Conservation (phyloP, 2,329 filamentous ascomycete species). For the Periconia sp. region DNA sequence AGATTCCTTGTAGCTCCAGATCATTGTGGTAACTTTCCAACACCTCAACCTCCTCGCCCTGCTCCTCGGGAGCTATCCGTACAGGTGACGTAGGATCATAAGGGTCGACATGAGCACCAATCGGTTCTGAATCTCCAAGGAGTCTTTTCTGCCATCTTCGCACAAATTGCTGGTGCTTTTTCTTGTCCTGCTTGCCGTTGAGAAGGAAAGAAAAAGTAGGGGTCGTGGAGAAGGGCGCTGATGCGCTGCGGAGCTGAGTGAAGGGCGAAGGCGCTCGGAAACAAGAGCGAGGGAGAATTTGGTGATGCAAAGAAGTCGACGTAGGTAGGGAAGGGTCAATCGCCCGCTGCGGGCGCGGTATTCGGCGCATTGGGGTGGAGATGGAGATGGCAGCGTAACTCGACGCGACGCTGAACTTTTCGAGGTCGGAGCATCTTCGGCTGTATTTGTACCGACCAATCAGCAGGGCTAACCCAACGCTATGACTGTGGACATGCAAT, state of each 20-base stretch:
- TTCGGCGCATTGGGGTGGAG: constrained; percentile 43
- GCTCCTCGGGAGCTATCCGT: constrained; percentile 42
- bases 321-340: constrained; percentile 31
- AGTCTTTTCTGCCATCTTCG: constrained; percentile 45
- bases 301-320: constrained; percentile 19
- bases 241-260: constrained; percentile 21
- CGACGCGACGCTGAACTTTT: constrained; percentile 12
- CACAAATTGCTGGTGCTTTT: constrained; percentile 43
- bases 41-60: constrained; percentile 41
- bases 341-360: constrained; percentile 43
- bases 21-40: constrained; percentile 11
- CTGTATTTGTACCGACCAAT: constrained; percentile 23
- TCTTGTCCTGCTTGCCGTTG: constrained; percentile 38
- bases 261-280: constrained; percentile 8
- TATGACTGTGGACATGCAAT: too few species aligned
- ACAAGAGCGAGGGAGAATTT: constrained; percentile 21
- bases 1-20: constrained; percentile 24
- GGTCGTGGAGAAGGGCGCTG: constrained; percentile 40
- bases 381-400: constrained; percentile 20
- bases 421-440: constrained; percentile 20
- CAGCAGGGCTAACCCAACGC: too few species aligned
- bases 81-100: constrained; percentile 44
- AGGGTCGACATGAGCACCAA: constrained; percentile 45
- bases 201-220: constrained; percentile 28
- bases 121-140: constrained; percentile 43